Evolutionary conservation across 805 yeast genomes (phyloP).

Genomic region (Schizosaccharomyces cryophilus): DNA sequence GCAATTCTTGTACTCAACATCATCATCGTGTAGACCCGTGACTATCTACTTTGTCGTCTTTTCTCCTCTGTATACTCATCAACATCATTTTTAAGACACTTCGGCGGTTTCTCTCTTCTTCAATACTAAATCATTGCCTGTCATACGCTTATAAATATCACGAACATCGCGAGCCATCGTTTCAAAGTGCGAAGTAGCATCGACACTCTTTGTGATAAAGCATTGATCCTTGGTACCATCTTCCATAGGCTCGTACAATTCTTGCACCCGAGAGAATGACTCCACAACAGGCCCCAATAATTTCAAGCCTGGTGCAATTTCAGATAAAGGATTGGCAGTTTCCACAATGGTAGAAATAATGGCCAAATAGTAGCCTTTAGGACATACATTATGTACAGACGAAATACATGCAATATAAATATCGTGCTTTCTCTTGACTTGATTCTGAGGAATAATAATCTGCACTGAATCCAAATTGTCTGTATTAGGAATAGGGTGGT

Average conservation of each 20-base stretch:
- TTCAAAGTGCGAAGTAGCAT: slow-evolving; percentile 87
- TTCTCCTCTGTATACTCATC: too few relatives aligned
- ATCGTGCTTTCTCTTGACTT: slow-evolving; percentile 75
- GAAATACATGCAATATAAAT: slow-evolving; percentile 83
- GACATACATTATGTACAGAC: slow-evolving; percentile 68
- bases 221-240: slow-evolving; percentile 65
- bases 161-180: slow-evolving; percentile 89
- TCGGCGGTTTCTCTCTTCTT: slow-evolving; percentile 20
- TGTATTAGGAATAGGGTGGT: slow-evolving; percentile 71
- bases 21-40: too few relatives aligned
- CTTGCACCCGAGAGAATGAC: slow-evolving; percentile 83
- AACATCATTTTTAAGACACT: too few relatives aligned
- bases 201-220: slow-evolving; percentile 65
- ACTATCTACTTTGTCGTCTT: too few relatives aligned
- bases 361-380: slow-evolving; percentile 74
- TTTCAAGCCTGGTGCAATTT: slow-evolving; percentile 81
- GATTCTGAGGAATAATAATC: slow-evolving; percentile 89
- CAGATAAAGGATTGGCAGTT: slow-evolving; percentile 76
- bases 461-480: slow-evolving; percentile 70
- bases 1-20: too few relatives aligned
- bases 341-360: slow-evolving; percentile 86
- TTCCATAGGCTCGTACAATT: slow-evolving; percentile 60
- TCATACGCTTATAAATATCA: slow-evolving; percentile 74
- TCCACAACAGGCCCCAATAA: slow-evolving; percentile 56
- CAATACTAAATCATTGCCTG: slow-evolving; percentile 74